Evolutionary conservation across 768 basidiomycete species (phyloP), one percentile per base, ranked within the genome.

Genomic region (Pleurotus platypus): DNA sequence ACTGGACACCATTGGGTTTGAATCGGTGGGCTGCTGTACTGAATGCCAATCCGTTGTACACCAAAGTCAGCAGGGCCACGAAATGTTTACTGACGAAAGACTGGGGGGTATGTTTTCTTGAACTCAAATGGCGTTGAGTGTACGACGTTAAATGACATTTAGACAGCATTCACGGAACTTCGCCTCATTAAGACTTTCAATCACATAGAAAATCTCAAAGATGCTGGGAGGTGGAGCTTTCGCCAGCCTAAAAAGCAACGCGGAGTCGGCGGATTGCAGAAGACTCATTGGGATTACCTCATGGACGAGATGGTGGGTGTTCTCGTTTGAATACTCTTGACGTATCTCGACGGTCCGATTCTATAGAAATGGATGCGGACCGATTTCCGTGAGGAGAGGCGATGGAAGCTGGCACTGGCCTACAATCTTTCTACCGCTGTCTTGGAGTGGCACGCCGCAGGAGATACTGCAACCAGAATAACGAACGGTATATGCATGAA

Each of bases 161-260:
- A 92, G 89, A 79, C 93, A 46, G 92, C 91, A 1, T 84, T 90
- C 67, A 75, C 80, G 15, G 95, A 98, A 66, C 66, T 96, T 57
- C 80, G 87, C 59, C 78, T 95, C 35, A 70, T 90, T 30, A 84
- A 91, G 42, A 85, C 92, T 1, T 78, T 97, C 60, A 92, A 95
- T 47, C 81, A 89, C 9, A 86, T 99, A 48, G 94, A 98, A 58
- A 69, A 75, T 26, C 79, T 98, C 57, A 95, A 97, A 69, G 79
- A 83, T 24, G 81, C 80, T 9, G 87, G 86, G 3, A 77, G 84
- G 37, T 99, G 97, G 96, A 89, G 90, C 62, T 92, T 96, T 64
- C 76, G 96, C 53, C 97, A 99, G 66, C 94, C 94, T 8, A 98
- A 96, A 72, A 96, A 94, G 70, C 92, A 95, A 66, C 80, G 90